phyloP scores from a whole-genome alignment of 495 filamentous ascomycete genomes.

The Tuber magnatum region DNA sequence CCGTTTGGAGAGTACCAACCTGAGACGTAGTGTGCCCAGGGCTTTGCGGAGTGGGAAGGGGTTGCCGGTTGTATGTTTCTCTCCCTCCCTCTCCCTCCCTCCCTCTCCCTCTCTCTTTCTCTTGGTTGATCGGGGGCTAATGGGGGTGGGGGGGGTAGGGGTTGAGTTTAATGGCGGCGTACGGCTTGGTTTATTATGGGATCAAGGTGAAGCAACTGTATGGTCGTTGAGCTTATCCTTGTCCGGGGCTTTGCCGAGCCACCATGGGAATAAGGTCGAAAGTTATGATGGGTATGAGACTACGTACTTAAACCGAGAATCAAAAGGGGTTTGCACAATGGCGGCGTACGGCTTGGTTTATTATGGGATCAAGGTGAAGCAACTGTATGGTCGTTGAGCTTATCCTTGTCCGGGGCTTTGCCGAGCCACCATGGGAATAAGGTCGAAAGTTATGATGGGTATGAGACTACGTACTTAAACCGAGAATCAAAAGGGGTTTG shows the following conservation, averaged over 20 bases:
- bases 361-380: slow-evolving; percentile 37
- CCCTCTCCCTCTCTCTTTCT: not conserved
- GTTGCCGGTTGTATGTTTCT: slow-evolving; percentile 32
- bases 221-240: not conserved
- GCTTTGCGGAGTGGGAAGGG: slow-evolving; percentile 46
- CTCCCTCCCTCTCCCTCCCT: not conserved
- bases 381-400: not conserved
- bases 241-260: not conserved
- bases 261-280: not conserved
- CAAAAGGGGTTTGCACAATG: slow-evolving; percentile 5
- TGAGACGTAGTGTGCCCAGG: slow-evolving; percentile 69
- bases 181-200: slow-evolving; percentile 39
- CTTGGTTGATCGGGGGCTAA: not conserved
- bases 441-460: not conserved
- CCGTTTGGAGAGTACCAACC: slow-evolving; percentile 48
- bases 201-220: slow-evolving; percentile 28
- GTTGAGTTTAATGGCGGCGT: slow-evolving; percentile 36
- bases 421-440: not conserved
- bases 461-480: not conserved
- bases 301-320: not conserved
- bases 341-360: slow-evolving; percentile 38
- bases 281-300: not conserved
- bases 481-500: not conserved
- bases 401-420: not conserved
- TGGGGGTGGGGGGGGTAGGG: slow-evolving; percentile 14